Conservation (phyloP, 148 eudicot species). For the Selenicereus undatus region DNA sequence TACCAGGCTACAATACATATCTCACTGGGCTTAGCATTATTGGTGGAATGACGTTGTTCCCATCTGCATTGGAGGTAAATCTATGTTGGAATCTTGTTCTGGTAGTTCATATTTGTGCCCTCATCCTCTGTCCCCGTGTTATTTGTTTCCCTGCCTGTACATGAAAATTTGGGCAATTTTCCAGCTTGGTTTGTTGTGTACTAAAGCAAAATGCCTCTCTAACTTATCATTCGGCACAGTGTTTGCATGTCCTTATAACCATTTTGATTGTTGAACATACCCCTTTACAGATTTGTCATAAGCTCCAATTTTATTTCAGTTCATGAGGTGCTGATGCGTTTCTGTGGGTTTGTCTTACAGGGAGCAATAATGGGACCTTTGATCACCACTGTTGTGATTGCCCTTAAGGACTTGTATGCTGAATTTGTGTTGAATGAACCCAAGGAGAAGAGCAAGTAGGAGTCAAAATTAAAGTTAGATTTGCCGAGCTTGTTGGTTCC, state of each 20-base stretch:
- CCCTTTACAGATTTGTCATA: background rate
- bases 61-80: slow-evolving; percentile 71
- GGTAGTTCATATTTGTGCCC: background rate
- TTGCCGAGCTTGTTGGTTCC: background rate
- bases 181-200: too few relatives aligned
- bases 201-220: too few relatives aligned
- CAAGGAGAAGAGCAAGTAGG: slow-evolving; percentile 41
- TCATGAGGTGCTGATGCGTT: background rate
- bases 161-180: background rate
- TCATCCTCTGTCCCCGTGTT: background rate
- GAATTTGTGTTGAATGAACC: slow-evolving; percentile 82
- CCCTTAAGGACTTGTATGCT: slow-evolving; percentile 78
- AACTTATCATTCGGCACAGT: background rate
- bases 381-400: slow-evolving; percentile 87
- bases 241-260: background rate
- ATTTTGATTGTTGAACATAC: background rate
- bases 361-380: slow-evolving; percentile 98
- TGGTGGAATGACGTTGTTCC: slow-evolving; percentile 94
- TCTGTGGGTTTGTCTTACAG: slow-evolving; percentile 24
- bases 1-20: slow-evolving; percentile 77
- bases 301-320: background rate
- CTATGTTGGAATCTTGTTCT: background rate
- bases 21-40: slow-evolving; percentile 92
- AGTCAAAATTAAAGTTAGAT: background rate
- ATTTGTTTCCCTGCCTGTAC: background rate